Base-by-base conservation (phyloP, 805 yeast species). In the Zygotorulaspora danielsina region DNA sequence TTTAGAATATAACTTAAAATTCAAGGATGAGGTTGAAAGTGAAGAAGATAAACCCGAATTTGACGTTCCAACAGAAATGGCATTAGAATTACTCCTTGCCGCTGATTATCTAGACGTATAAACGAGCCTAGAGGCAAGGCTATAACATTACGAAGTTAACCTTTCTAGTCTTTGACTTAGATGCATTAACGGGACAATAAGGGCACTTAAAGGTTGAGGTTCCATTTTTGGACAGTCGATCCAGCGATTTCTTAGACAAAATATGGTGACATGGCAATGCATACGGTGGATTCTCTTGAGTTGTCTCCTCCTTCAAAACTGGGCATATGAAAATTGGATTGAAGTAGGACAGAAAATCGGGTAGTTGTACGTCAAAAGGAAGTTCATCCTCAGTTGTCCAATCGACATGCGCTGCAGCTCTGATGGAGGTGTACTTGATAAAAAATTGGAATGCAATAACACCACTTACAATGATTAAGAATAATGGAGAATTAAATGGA, bases 51-150 rank as follows among this genome's bases (percentile, higher is more conserved):
- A 84, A 5, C 95, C 96, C 0, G 93, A 84, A 39, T 93, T 93
- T 62, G 83, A 84, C 25, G 78, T 93, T 2, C 96, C 97, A 1
- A 89, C 97, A 0, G 97, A 87, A 50, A 75, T 90, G 77, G 96
- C 97, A 0, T 67, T 90, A 45, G 97, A 93, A 57, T 66, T 90
- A 49, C 64, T 93, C 32, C 90, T 93, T 25, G 96, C 95, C 18
- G 96, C 97, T 2, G 98, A 93, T 58, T 90, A 77, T 58, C 46
- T 62, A 36, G 49, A 54, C 48, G 51, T 63, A 39, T 54, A 46
- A 40, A 22, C n/a, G 20, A 27, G 30, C 24, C 17, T 16, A n/a
- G 38, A 37, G 12, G 19, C 19, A 15, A 19, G 20, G 13, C 35
- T 51, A 54, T 53, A 54, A 50, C 53, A 54, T 62, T 44, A 48